phyloP scores from a whole-genome alignment of 2,329 filamentous ascomycete genomes.

The Exserohilum rostratum region DNA sequence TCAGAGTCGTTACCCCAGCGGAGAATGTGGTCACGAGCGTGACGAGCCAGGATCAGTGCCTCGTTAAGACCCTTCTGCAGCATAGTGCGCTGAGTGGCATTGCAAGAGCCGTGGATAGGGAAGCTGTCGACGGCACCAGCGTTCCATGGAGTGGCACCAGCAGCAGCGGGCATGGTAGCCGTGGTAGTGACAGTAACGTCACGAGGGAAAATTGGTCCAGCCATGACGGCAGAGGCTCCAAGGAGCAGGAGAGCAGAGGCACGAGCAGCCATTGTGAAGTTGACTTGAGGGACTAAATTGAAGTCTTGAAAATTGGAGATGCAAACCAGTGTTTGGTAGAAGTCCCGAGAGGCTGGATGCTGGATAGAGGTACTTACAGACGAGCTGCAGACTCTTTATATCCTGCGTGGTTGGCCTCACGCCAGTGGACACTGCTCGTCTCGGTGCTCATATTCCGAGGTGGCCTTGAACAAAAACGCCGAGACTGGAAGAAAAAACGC shows the following conservation, averaged over 20 bases:
- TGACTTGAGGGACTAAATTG: conserved; percentile 2
- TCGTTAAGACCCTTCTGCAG: conserved; percentile 65
- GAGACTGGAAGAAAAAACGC: conserved; percentile 19
- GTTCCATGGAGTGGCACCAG: conserved; percentile 36
- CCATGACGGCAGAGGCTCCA: conserved; percentile 34
- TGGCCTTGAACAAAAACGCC: conserved; percentile 14
- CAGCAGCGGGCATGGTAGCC: conserved; percentile 13
- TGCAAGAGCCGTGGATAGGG: conserved; percentile 70
- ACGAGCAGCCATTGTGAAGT: conserved; percentile 30
- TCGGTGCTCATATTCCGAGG: conserved; percentile 28
- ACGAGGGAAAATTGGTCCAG: conserved; percentile 33
- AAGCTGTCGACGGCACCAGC: conserved; percentile 50
- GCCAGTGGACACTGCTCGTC: conserved; percentile 2
- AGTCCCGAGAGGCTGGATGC: conserved; percentile 32
- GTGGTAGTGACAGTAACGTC: conserved; percentile 33
- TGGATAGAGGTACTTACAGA: conserved; percentile 14
- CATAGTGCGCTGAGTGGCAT: conserved; percentile 64
- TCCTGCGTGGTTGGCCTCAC: not conserved
- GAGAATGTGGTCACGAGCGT: conserved; percentile 68
- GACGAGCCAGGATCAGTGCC: conserved; percentile 61
- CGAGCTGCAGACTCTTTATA: conserved; percentile 29
- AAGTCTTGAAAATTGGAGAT: conserved; percentile 11
- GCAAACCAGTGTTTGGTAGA: conserved; percentile 25
- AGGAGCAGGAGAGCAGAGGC: conserved; percentile 31
- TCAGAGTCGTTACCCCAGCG: conserved; percentile 63